Percentiles rank a stretch among this genome's conserved stretches.
phyloP scores from a whole-genome alignment of 257 asterid species.

The Avicennia marina region DNA sequence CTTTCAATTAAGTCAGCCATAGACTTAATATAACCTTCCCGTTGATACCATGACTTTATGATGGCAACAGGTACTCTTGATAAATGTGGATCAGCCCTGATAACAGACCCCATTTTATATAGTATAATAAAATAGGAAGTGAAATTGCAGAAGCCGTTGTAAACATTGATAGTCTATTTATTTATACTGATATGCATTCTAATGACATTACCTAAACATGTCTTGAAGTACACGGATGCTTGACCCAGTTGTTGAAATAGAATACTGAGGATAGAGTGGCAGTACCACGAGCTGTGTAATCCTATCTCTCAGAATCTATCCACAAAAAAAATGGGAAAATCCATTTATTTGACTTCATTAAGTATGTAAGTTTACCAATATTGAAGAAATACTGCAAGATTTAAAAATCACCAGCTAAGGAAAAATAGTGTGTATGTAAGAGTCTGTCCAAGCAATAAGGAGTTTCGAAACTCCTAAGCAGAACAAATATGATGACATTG shows the following conservation, averaged over 20 bases:
- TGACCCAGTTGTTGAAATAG: slow-evolving; percentile 95
- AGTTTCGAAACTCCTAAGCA: too few relatives aligned
- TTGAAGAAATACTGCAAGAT: too few relatives aligned
- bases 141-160: too few relatives aligned
- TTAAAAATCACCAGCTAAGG: too few relatives aligned
- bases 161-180: too few relatives aligned
- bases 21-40: slow-evolving; percentile 80
- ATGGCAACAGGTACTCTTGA: slow-evolving; percentile 77
- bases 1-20: slow-evolving; percentile 89
- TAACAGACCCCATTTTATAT: slow-evolving; percentile 12
- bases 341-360: background rate
- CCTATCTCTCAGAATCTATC: slow-evolving; percentile 77
- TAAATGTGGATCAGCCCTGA: slow-evolving; percentile 61
- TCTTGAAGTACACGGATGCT: slow-evolving; percentile 82
- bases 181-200: too few relatives aligned
- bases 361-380: too few relatives aligned
- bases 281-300: slow-evolving; percentile 83
- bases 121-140: too few relatives aligned
- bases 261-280: slow-evolving; percentile 94
- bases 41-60: slow-evolving; percentile 92
- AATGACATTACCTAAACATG: slow-evolving; percentile 52
- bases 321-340: background rate
- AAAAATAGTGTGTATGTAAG: too few relatives aligned
- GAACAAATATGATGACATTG: too few relatives aligned
- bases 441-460: too few relatives aligned